phyloP scores from a whole-genome alignment of 2,329 filamentous ascomycete species.

The Xylaria sp. region DNA sequence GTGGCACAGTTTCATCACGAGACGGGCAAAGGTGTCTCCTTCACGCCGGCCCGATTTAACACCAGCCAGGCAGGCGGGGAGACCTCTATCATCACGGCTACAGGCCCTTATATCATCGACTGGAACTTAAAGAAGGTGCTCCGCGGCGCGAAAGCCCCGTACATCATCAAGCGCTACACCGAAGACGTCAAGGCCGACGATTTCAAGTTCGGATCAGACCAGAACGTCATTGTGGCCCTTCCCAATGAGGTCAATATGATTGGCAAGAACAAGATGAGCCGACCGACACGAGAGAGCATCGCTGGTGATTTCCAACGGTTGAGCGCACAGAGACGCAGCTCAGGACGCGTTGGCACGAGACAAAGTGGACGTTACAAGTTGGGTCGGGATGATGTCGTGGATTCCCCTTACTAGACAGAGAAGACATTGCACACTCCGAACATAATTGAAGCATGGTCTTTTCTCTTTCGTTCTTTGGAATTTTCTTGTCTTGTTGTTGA shows the following conservation, averaged over 20 bases:
- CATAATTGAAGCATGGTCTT: not conserved
- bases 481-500: slow-evolving; percentile 12
- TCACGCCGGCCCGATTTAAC: slow-evolving; percentile 95
- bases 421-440: not conserved
- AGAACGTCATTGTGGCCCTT: slow-evolving; percentile 96
- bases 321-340: slow-evolving; percentile 62
- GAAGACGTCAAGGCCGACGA: slow-evolving; percentile 98
- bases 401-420: slow-evolving; percentile 66
- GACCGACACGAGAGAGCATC: slow-evolving; percentile 93
- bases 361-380: slow-evolving; percentile 76
- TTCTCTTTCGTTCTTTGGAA: slow-evolving; percentile 3
- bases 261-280: slow-evolving; percentile 83
- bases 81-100: slow-evolving; percentile 96
- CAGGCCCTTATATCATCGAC: slow-evolving; percentile 94
- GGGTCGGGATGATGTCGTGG: slow-evolving; percentile 84
- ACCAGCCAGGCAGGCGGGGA: slow-evolving; percentile 83
- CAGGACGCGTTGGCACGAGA: slow-evolving; percentile 63
- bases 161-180: slow-evolving; percentile 94
- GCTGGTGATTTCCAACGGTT: slow-evolving; percentile 67
- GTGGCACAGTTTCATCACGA: slow-evolving; percentile 98
- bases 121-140: slow-evolving; percentile 95
- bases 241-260: slow-evolving; percentile 99
- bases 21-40: slow-evolving; percentile 84
- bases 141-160: slow-evolving; percentile 82
- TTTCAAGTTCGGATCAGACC: slow-evolving; percentile 96